Evolutionary conservation across 495 filamentous ascomycete species (phyloP).

Genomic region (Penicillium cosmopolitanum): DNA sequence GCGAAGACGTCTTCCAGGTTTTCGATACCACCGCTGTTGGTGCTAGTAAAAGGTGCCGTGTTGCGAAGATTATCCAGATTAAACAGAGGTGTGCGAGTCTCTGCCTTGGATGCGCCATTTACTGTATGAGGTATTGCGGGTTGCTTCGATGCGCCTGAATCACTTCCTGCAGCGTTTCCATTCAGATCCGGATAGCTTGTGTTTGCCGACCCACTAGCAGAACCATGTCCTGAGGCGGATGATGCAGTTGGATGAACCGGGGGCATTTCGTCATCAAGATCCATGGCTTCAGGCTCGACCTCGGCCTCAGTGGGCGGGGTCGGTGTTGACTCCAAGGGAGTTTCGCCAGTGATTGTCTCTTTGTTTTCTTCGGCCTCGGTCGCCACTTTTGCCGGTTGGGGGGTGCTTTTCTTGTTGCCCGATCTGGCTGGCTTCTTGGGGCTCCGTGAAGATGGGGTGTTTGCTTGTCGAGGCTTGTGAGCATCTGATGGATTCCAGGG

Average conservation of each 20-base stretch:
- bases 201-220: constrained; percentile 4
- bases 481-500: constrained; percentile 50
- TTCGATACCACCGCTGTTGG: constrained; percentile 57
- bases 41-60: constrained; percentile 64
- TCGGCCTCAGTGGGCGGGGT: constrained; percentile 7
- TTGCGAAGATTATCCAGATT: constrained; percentile 68
- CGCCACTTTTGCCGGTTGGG: constrained; percentile 42
- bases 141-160: constrained; percentile 26
- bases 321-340: constrained; percentile 11
- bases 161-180: constrained; percentile 17
- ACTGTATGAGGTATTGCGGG: constrained; percentile 31
- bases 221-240: constrained; percentile 11
- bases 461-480: constrained; percentile 31
- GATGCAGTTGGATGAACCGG: constrained; percentile 12
- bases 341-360: constrained; percentile 30
- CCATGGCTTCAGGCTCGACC: constrained; percentile 49
- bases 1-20: constrained; percentile 68
- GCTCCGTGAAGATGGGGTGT: constrained; percentile 37
- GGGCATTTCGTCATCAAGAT: constrained; percentile 49
- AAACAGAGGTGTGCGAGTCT: constrained; percentile 37
- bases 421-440: constrained; percentile 40
- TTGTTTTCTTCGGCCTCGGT: constrained; percentile 49
- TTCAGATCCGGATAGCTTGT: constrained; percentile 26
- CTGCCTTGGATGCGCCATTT: constrained; percentile 49
- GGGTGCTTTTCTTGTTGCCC: constrained; percentile 31